These are phyloP conservation scores for Asclepias syriaca DNA, from an alignment of 257 asterid genomes.

Conservation along the genomic window DNA sequence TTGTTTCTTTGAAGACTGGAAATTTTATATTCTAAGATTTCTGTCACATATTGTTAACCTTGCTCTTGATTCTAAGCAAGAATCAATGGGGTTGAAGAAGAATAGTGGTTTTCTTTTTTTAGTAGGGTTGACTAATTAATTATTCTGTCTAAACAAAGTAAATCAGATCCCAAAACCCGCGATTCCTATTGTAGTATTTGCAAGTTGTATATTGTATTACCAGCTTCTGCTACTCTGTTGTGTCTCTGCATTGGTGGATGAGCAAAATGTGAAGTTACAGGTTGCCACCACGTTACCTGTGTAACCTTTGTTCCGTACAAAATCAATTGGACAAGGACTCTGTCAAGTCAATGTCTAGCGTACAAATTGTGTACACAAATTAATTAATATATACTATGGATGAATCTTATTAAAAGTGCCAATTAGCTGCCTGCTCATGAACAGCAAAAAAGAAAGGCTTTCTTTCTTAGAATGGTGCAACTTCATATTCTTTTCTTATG, in stretches of 20 bases:
- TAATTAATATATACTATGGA: neutral
- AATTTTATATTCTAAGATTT: neutral
- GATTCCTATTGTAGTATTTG: neutral
- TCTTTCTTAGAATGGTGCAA: neutral
- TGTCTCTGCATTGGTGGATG: neutral
- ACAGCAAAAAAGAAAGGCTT: neutral
- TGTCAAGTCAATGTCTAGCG: neutral
- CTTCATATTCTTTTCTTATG: neutral
- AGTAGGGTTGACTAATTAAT: slow-evolving; percentile 2
- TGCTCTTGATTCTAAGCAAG: neutral
- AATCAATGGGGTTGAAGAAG: neutral
- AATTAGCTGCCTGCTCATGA: neutral
- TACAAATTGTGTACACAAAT: too few species aligned
- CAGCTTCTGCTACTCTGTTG: neutral
- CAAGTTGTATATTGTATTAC: neutral
- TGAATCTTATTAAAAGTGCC: neutral
- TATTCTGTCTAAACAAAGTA: neutral
- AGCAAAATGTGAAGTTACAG: neutral
- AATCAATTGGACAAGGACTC: neutral
- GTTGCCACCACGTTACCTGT: neutral
- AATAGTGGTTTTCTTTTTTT: neutral
- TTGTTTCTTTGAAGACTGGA: neutral
- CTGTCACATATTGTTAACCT: too few species aligned
- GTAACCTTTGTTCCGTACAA: neutral
- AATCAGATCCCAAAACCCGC: neutral